These are phyloP conservation scores for Viridothelium virens DNA, from an alignment of 495 filamentous ascomycete genomes.

Conservation along the genomic window DNA sequence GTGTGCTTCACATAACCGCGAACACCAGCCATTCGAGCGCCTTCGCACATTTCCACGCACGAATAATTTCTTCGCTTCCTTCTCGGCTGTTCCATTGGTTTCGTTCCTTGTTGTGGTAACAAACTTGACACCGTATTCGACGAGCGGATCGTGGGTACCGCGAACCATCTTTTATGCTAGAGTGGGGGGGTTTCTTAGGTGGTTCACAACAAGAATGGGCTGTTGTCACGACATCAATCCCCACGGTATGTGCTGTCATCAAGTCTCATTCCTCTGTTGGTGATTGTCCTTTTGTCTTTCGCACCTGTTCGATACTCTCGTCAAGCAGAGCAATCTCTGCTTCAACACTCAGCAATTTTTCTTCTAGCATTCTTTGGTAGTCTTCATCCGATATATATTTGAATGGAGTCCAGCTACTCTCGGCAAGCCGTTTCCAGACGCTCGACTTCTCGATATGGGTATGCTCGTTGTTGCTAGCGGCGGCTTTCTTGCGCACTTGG, in stretches of 20 bases:
- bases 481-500: conserved; percentile 38
- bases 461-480: conserved; percentile 19
- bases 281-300: conserved; percentile 26
- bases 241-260: not conserved
- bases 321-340: conserved; percentile 81
- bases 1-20: no score
- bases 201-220: no score
- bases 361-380: conserved; percentile 65
- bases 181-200: no score
- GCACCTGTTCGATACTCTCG: conserved; percentile 63
- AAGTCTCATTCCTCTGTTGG: not conserved
- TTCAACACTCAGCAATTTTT: conserved; percentile 69
- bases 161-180: no score
- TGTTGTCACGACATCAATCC: no score
- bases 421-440: conserved; percentile 44
- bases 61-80: no score
- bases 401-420: conserved; percentile 76
- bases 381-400: conserved; percentile 68
- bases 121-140: no score
- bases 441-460: conserved; percentile 27
- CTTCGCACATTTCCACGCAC: no score
- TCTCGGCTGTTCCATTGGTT: no score
- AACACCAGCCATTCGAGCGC: no score
- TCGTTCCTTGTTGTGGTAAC: no score
- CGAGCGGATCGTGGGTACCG: no score